phyloP scores from a whole-genome alignment of 441 rosid species.

The Adansonia rubrostipa region DNA sequence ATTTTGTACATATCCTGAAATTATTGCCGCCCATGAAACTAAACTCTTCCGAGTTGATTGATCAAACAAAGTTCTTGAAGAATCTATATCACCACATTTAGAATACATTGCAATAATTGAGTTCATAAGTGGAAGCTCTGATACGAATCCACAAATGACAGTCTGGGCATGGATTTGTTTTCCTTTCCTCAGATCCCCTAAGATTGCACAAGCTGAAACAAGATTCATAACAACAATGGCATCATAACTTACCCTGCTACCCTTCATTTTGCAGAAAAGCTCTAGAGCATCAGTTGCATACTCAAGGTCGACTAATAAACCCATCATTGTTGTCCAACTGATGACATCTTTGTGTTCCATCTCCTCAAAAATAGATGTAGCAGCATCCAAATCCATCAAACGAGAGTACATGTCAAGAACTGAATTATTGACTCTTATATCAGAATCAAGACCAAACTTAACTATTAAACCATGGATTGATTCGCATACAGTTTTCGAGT shows the following conservation, averaged over 20 bases:
- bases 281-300: constrained; percentile 34
- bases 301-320: constrained; percentile 40
- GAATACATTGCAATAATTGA: constrained; percentile 52
- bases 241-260: constrained; percentile 33
- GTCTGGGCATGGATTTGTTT: constrained; percentile 48
- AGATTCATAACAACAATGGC: constrained; percentile 38
- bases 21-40: constrained; percentile 52
- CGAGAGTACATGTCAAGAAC: constrained; percentile 46
- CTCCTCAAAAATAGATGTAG: constrained; percentile 31
- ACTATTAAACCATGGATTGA: constrained; percentile 37
- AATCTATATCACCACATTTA: constrained; percentile 44
- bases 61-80: constrained; percentile 43
- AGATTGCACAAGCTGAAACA: constrained; percentile 39
- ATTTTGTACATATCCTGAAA: constrained; percentile 44
- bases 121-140: constrained; percentile 38
- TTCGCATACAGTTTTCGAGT: constrained; percentile 34
- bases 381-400: constrained; percentile 41
- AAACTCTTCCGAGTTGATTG: constrained; percentile 37
- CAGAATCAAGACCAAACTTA: constrained; percentile 40
- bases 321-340: constrained; percentile 52
- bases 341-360: constrained; percentile 45
- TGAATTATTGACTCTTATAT: constrained; percentile 39
- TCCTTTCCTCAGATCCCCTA: constrained; percentile 48
- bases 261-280: constrained; percentile 38
- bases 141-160: constrained; percentile 35